Conservation (phyloP, 176 grass and related monocot species). For the Aegilops speltoides region DNA sequence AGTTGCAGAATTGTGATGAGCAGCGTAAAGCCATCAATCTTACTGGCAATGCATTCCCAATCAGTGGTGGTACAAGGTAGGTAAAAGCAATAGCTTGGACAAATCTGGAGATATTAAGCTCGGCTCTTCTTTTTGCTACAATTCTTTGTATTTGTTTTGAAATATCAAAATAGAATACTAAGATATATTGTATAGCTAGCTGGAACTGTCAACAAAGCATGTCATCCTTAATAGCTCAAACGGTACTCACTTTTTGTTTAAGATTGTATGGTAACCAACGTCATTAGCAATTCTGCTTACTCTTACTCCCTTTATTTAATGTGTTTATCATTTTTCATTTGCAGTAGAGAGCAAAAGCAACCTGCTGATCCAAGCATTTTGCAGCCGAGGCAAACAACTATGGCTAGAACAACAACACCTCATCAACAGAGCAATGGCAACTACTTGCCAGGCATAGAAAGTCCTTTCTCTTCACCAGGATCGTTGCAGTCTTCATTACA, state of each 20-base stretch:
- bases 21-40: neutral
- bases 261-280: neutral
- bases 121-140: neutral
- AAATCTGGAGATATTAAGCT: neutral
- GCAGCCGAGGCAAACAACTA: neutral
- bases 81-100: neutral
- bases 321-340: neutral
- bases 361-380: neutral
- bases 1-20: neutral
- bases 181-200: neutral
- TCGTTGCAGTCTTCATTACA: constrained; percentile 6
- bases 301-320: neutral
- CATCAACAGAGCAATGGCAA: neutral
- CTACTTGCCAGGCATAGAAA: neutral
- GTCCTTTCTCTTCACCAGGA: neutral
- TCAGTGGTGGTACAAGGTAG: constrained; percentile 21
- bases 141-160: neutral
- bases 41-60: neutral
- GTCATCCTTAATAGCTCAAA: neutral
- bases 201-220: neutral
- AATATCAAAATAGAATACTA: neutral
- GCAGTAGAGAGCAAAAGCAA: constrained; percentile 6
- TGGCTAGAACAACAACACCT: neutral
- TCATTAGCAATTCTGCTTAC: neutral
- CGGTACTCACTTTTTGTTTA: neutral